phyloP scores from a whole-genome alignment of 2,329 filamentous ascomycete species.

The Pleoardoris graminearum region DNA sequence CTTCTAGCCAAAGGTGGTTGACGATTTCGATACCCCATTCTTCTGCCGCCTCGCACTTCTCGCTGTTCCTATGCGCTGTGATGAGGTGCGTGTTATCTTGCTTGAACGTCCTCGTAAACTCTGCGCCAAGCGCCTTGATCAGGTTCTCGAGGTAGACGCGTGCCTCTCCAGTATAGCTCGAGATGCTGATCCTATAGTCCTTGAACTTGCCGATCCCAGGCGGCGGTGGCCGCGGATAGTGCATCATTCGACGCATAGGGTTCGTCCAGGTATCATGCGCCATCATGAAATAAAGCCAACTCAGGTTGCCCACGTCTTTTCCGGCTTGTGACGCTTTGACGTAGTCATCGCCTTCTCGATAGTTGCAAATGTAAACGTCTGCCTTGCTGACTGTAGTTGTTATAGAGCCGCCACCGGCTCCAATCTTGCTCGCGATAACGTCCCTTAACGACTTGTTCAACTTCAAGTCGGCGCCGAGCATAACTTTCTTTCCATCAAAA shows the following conservation, averaged over 20 bases:
- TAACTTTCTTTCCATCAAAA: slow-evolving; percentile 76
- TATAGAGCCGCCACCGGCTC: slow-evolving; percentile 70
- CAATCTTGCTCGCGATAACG: slow-evolving; percentile 72
- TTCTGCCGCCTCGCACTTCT: slow-evolving; percentile 88
- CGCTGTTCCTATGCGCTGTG: slow-evolving; percentile 84
- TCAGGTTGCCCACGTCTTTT: slow-evolving; percentile 87
- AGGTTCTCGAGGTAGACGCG: slow-evolving; percentile 92
- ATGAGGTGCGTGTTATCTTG: slow-evolving; percentile 94
- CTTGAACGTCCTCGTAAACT: slow-evolving; percentile 94
- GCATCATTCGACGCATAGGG: slow-evolving; percentile 77
- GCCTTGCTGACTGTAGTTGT: slow-evolving; percentile 68
- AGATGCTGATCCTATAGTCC: slow-evolving; percentile 78
- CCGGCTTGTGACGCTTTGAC: slow-evolving; percentile 71
- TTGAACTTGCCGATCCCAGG: slow-evolving; percentile 79
- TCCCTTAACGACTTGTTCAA: slow-evolving; percentile 68
- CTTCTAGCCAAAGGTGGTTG: slow-evolving; percentile 97
- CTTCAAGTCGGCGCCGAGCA: slow-evolving; percentile 74
- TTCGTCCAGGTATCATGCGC: slow-evolving; percentile 87
- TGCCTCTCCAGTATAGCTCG: slow-evolving; percentile 95
- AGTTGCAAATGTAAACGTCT: slow-evolving; percentile 85
- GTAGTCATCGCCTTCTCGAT: slow-evolving; percentile 80
- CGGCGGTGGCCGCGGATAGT: slow-evolving; percentile 80
- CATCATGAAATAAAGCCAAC: slow-evolving; percentile 93
- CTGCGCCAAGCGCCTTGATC: slow-evolving; percentile 78
- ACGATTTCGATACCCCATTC: slow-evolving; percentile 91